Evolutionary conservation across 371 early-diverging fungal genomes (phyloP).

Genomic region (Vairimorpha necatrix): DNA sequence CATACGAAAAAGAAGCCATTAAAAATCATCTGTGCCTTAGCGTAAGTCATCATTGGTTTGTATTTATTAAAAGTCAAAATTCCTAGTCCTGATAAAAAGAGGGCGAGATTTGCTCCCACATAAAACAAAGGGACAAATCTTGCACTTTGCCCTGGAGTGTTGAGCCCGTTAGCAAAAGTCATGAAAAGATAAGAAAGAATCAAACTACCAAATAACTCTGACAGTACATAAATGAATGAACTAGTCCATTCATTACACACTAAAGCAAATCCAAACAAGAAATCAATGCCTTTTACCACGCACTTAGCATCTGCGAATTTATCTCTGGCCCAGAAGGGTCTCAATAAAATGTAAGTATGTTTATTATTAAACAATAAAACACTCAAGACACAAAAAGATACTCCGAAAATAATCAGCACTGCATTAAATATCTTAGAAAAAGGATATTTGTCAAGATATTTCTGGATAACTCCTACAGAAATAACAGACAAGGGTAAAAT

Average conservation of each 20-base stretch:
- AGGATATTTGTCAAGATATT: constrained; percentile 26
- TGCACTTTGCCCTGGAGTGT: constrained; percentile 49
- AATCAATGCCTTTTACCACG: constrained; percentile 46
- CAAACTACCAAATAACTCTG: constrained; percentile 60
- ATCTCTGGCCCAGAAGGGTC: constrained; percentile 49
- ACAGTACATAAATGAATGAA: constrained; percentile 51
- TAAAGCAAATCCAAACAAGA: constrained; percentile 44
- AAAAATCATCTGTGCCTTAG: neutral
- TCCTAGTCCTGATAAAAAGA: constrained; percentile 45
- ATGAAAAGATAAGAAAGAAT: constrained; percentile 60
- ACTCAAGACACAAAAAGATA: constrained; percentile 51
- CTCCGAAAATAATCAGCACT: constrained; percentile 42
- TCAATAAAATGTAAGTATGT: constrained; percentile 50
- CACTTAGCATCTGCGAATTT: constrained; percentile 59
- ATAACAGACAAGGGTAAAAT: constrained; percentile 51
- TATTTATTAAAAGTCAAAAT: constrained; percentile 6
- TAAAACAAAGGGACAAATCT: constrained; percentile 61
- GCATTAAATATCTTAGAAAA: constrained; percentile 33
- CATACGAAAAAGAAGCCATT: constrained; percentile 39
- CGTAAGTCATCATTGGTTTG: constrained; percentile 14
- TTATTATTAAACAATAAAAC: constrained; percentile 21
- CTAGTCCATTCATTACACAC: constrained; percentile 59
- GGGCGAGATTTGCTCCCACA: constrained; percentile 51
- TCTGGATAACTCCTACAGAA: constrained; percentile 50
- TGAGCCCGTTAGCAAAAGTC: constrained; percentile 56